These are phyloP conservation scores for Chaetomium cochliodes DNA, from an alignment of 495 filamentous ascomycete genomes.

Conservation along the genomic window DNA sequence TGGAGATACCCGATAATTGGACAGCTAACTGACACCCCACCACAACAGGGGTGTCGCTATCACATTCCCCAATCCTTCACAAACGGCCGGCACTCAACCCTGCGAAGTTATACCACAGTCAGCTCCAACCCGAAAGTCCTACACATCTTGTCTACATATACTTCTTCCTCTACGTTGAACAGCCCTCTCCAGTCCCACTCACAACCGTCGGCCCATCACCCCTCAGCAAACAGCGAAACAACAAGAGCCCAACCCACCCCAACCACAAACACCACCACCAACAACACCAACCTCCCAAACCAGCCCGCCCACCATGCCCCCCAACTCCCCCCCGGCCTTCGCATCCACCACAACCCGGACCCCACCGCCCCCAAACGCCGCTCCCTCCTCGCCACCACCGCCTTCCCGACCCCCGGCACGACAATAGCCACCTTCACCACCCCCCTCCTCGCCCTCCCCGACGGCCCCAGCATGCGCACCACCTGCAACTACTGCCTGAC, in stretches of 20 bases:
- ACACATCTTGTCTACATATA: background rate
- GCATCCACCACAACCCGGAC: constrained; percentile 9
- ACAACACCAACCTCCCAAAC: background rate
- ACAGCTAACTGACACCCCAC: background rate
- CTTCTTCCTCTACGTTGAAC: background rate
- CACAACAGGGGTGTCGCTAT: too few relatives aligned
- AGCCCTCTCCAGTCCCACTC: background rate
- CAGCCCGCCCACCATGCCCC: constrained; percentile 19
- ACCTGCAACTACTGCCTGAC: constrained; percentile 48
- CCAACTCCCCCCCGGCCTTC: constrained; percentile 19
- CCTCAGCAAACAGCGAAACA: too few relatives aligned
- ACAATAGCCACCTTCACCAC: constrained; percentile 42
- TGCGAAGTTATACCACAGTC: background rate
- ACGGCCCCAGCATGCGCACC: constrained; percentile 34
- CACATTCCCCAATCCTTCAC: background rate
- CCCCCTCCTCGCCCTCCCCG: constrained; percentile 47
- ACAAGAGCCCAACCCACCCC: too few relatives aligned
- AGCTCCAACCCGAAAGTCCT: background rate
- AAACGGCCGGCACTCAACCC: background rate
- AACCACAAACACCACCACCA: background rate
- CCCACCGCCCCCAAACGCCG: constrained; percentile 29
- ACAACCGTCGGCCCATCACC: background rate
- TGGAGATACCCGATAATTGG: too few relatives aligned
- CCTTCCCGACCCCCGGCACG: constrained; percentile 39
- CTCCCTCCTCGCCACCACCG: constrained; percentile 35